Base-by-base conservation (phyloP, 2,329 filamentous ascomycete species). In the Drechslera avenae region DNA sequence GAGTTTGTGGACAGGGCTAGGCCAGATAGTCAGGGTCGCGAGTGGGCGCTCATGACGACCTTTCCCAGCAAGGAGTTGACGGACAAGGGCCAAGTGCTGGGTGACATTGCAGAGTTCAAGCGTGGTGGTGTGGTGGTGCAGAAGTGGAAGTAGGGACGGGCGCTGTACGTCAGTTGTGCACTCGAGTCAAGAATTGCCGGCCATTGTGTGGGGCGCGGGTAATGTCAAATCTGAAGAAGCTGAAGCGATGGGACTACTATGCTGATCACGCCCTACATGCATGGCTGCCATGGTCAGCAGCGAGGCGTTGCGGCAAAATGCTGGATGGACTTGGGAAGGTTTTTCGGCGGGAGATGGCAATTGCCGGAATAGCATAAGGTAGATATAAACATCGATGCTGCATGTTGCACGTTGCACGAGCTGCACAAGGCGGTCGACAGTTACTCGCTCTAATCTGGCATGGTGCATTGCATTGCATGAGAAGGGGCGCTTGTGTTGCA, bases 31-130 rank as follows among this genome's bases (percentile, higher is more conserved):
- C 76, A 77, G 23, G 68, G 74, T 32, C 81, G 89, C n/a, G 63
- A 80, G 3, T 94, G 88, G 80, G 87, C 90, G 2, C 77, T 95
- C 35, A 88, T 87, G 57, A 94, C 90, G 0, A 93, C 89, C 0
- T 94, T 94, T 73, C 90, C 90, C 4, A 90, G 85, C 66, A 91
- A 90, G 75, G 88, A 93, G 46, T 83, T 93, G 57, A 86, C 81
- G 2, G 88, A 94, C 64, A 86, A 86, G 72, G 64, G 69, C 39
- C 72, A 69, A 57, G 75, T 68, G 47, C 63, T 78, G 54, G 79
- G 75, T 34, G 80, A 80, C 43, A 72, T 81, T 67, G 54, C 69
- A 3, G 78, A 80, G 52, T 78, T 80, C 63, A 79, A 79, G 73
- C 72, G 79, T 12, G 80, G 80, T 18, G 80, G 79, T 1, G 78